Base-by-base conservation (phyloP, 2,329 filamentous ascomycete species). In the Cercospora sp. region DNA sequence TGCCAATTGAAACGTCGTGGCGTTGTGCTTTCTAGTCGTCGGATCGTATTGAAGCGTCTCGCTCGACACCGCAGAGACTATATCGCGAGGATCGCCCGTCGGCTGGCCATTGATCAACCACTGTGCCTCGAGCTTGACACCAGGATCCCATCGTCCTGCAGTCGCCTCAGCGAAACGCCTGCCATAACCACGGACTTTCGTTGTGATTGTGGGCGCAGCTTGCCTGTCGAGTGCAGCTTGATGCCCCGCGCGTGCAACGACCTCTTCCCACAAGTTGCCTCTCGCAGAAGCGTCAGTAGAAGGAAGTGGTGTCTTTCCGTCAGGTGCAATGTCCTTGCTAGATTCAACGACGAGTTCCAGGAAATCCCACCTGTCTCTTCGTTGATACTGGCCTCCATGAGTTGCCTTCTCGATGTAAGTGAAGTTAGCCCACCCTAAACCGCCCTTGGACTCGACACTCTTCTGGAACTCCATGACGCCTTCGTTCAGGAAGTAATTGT, bases 81-180 rank as follows among this genome's bases (percentile, higher is more conserved):
- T 59, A 9, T 59, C 55, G 5, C 30, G 28, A 20, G 55, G 10
- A 16, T 59, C 30, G 12, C 9, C 16, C 5, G 55, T 20, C 18
- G 72, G 65, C 63, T 74, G 73, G 2, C 76, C 73, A 65, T 78
- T 70, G 1, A 79, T 60, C 13, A 74, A 13, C 78, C 79, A 80
- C 66, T 79, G 75, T 45, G 75, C 79, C 36, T 74, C 68, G 0
- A 80, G 70, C 53, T 55, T 68, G 2, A 80, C 75, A 18, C 79
- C 79, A 3, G 79, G 79, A 68, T 80, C 79, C 79, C 79, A 80
- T 1, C 75, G 72, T 1, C 79, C 79, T 2, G 77, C 74, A 62
- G 57, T 76, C 1, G 51, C 72, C 18, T 67, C 45, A 2, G 72
- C 30, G 3, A 55, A 12, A 18, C 16, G 30, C 26, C 58, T 53